Evolutionary conservation across 139 green algal species (phyloP).

Genomic region (Coccomyxa sp.): DNA sequence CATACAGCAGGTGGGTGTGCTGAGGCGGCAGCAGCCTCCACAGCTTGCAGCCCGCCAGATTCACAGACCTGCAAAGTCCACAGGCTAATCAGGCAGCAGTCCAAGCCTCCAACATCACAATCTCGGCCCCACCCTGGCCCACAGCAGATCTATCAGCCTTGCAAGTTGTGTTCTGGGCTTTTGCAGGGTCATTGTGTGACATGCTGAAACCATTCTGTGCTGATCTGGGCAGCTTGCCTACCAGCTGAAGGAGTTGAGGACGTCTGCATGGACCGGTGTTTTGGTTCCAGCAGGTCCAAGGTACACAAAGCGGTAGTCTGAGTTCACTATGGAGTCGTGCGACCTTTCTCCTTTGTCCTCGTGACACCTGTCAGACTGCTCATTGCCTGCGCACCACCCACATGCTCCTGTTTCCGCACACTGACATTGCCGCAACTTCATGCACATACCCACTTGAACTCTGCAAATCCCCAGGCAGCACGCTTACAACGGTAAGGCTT

Average conservation of each 20-base stretch:
- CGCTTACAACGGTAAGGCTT: background rate
- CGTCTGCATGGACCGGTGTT: constrained; percentile 84
- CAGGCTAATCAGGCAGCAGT: background rate
- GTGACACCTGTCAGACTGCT: background rate
- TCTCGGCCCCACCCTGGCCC: too few relatives aligned
- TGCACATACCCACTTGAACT: background rate
- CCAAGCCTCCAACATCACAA: background rate
- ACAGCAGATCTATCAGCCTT: background rate
- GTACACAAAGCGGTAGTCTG: constrained; percentile 87
- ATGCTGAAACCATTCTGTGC: background rate
- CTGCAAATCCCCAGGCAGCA: background rate
- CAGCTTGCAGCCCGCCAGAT: constrained; percentile 37
- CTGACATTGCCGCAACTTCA: background rate
- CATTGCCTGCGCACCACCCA: background rate
- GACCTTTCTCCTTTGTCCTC: background rate
- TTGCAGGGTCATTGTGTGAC: background rate
- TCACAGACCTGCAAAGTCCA: background rate
- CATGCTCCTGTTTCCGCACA: background rate
- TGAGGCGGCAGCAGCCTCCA: constrained; percentile 72
- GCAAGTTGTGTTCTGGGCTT: too few relatives aligned
- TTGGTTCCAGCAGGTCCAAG: constrained; percentile 64
- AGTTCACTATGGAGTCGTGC: constrained; percentile 18
- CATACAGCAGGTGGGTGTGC: constrained; percentile 48
- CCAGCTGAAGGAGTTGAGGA: constrained; percentile 83
- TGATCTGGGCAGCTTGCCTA: constrained; percentile 13